Base-by-base conservation (phyloP, 129 eudicot genomes). In the Kitagawia praeruptora region DNA sequence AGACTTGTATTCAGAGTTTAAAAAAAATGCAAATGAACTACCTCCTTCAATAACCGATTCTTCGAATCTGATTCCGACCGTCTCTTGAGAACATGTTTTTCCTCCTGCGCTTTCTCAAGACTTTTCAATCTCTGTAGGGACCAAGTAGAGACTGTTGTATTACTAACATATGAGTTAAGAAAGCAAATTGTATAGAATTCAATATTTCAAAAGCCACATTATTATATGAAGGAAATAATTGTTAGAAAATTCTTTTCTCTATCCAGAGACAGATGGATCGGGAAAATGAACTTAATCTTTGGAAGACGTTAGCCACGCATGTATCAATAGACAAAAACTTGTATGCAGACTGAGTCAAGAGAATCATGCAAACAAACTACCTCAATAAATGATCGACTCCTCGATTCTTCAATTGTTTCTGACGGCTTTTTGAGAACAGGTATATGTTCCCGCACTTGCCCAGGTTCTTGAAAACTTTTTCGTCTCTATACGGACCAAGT, bases 371-470 rank as follows among this genome's bases (percentile, higher is more conserved):
- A 54, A 54, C 21, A 4, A 49, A 51, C n/a, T 19, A 51, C 61
- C 61, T 51, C 61, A 46, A 46, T 11, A 46, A 46, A 46, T 46
- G 49, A 46, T 0, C 15, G 49, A 46, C 49, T 46, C 14, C 49
- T 46, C 8, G 49, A 46, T 46, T 46, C 49, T 46, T 94, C 97
- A 13, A 97, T 11, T 3, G 3, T 10, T 46, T 46, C 15, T 16
- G 12, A 46, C 3, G 49, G 49, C 12, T 12, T 44, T 21, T 53
- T 53, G 2, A 53, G 61, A 18, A 49, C 12, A 44, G 47, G 47
- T 44, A 0, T 8, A 2, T 44, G 12, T 34, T 34, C 2, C 37
- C 2, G 37, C 37, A 16, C 61, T 51, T 16, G 19, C n/a, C 16
- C 61, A 1, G 61, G 8, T 18, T 51, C 61, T 19, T 51, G n/a